phyloP scores from a whole-genome alignment of 2,329 filamentous ascomycete genomes.

The Rugonectria rugulosa region DNA sequence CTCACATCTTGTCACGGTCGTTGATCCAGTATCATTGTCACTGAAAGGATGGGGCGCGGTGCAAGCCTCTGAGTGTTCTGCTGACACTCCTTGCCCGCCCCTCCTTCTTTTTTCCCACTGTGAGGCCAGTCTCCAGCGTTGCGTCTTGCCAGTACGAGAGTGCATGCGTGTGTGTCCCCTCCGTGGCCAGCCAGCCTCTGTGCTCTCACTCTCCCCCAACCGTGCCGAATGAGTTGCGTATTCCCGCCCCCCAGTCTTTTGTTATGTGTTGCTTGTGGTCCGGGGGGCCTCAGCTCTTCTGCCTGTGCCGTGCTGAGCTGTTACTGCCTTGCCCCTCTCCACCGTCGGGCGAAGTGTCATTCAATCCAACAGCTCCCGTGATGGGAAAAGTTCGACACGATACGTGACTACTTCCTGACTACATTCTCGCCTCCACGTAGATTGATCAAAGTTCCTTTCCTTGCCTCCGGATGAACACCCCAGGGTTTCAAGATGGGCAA shows the following conservation, averaged over 20 bases:
- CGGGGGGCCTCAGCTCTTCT: conserved; percentile 20
- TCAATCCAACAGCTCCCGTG: conserved; percentile 37
- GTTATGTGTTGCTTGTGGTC: conserved; percentile 12
- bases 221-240: conserved; percentile 32
- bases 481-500: too few relatives aligned
- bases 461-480: conserved; percentile 3
- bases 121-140: neutral
- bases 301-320: conserved; percentile 9
- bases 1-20: conserved; percentile 25
- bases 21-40: conserved; percentile 19
- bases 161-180: conserved; percentile 23
- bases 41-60: conserved; percentile 17
- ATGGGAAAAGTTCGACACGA: conserved; percentile 24
- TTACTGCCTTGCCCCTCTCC: conserved; percentile 22
- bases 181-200: too few relatives aligned
- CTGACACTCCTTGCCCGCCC: conserved; percentile 32
- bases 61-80: conserved; percentile 31
- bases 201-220: neutral
- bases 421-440: conserved; percentile 30
- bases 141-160: neutral
- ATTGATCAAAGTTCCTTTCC: conserved; percentile 15
- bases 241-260: conserved; percentile 12
- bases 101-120: neutral
- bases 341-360: conserved; percentile 36
- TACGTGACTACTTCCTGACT: neutral